phyloP scores from a whole-genome alignment of 1,139 yeast genomes.

The Sugiyamaella neomexicana region DNA sequence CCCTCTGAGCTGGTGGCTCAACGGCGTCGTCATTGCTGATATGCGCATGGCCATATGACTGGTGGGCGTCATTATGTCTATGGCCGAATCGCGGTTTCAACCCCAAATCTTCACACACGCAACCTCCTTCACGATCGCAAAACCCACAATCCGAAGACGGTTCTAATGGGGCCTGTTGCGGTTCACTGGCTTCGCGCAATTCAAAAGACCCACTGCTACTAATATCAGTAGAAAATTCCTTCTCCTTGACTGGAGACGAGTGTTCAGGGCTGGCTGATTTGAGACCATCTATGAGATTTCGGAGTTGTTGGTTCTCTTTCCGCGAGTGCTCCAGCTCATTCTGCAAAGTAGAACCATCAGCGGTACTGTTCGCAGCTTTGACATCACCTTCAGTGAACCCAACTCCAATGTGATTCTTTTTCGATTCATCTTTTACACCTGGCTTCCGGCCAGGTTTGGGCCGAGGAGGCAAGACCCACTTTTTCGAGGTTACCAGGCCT shows the following conservation, averaged over 20 bases:
- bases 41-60: too few species aligned
- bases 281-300: constrained; percentile 6
- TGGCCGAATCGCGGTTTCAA: constrained; percentile 21
- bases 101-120: constrained; percentile 39
- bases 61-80: not conserved
- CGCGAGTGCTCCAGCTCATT: constrained; percentile 16
- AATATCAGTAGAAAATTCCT: not conserved
- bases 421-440: constrained; percentile 37
- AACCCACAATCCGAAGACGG: constrained; percentile 34
- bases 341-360: not conserved
- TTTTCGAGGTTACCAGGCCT: constrained; percentile 56
- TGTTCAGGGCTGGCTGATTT: not conserved
- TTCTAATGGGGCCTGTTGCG: not conserved
- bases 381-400: not conserved
- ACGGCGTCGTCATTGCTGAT: too few species aligned
- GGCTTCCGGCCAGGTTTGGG: constrained; percentile 92
- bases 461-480: constrained; percentile 87
- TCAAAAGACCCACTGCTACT: not conserved
- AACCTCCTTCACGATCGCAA: constrained; percentile 37
- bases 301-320: constrained; percentile 18
- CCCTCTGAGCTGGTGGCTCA: too few species aligned
- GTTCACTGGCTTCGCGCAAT: not conserved
- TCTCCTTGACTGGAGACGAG: not conserved
- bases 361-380: not conserved
- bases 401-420: not conserved